Base-by-base conservation (phyloP, 305 asterid genomes). In the Fraxinus floribunda region DNA sequence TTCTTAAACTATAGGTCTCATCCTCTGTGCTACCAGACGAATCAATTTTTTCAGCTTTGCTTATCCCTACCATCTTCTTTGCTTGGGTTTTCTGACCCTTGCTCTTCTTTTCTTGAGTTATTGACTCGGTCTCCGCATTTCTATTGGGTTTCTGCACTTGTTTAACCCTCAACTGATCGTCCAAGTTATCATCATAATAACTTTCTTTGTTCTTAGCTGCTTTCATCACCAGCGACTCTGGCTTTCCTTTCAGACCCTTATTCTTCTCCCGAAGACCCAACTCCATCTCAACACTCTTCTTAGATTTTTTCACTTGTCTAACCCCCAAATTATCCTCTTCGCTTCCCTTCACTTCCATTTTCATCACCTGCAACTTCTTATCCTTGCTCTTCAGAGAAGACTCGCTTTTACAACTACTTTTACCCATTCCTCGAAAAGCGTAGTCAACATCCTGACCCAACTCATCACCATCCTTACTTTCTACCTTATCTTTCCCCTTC, bases 21-120 rank as follows among this genome's bases (percentile, higher is more conserved):
- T 44, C 7, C 78, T 77, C 20, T 11, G 75, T 44, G 46, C 26
- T 41, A 46, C 81, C 75, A 22, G 24, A 78, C 20, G 74, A 35
- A 35, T 78, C 75, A 52, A 8, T 70, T 66, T 70, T 79, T 70
- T 49, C 85, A 71, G 78, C 83, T 75, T 41, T 76, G 39, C 18
- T 80, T 75, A 9, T 52, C 36, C 77, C 44, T 20, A 60, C 72
- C 70, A 52, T 75, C 80, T 79, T 78, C 26, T 83, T 78, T n/a
- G 9, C 81, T 34, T 78, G 72, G 34, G 41, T 13, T 49, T 29
- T 85, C 60, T 66, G 36, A 62, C 29, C 78, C 74, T 26, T 41
- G 81, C 35, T 26, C 81, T 84, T 79, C 52, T 26, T 78, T 62
- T 73, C 46, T 26, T 66, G 74, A 66, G 16, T 32, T 26, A 66